Evolutionary conservation across 345 rosid genomes (phyloP).

Genomic region (Erucastrum elatum): DNA sequence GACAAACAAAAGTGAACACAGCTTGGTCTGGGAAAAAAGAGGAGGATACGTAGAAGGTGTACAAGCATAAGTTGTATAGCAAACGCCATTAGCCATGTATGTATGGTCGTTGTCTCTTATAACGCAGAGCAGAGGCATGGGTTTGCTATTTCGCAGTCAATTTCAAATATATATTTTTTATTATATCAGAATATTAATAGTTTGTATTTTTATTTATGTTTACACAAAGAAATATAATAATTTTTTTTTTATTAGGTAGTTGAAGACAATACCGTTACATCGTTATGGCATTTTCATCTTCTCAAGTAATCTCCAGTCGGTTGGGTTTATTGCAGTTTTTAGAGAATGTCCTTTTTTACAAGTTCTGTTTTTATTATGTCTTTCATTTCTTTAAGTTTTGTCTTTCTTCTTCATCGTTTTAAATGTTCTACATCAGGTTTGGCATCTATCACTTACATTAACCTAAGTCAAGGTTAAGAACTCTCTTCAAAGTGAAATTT

Average conservation of each 20-base stretch:
- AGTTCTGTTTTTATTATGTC: constrained; percentile 33
- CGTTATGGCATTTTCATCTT: constrained; percentile 26
- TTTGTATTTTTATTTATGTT: not conserved
- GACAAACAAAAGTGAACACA: constrained; percentile 30
- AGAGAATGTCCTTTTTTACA: constrained; percentile 2
- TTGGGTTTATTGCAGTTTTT: constrained; percentile 36
- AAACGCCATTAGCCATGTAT: constrained; percentile 4
- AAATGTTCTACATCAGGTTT: not conserved
- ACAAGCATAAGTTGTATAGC: constrained; percentile 34
- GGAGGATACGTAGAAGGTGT: constrained; percentile 26
- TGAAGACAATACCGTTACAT: constrained; percentile 27
- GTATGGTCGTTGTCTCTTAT: constrained; percentile 37
- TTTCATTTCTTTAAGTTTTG: not conserved
- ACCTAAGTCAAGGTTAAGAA: not conserved
- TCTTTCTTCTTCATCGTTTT: not conserved
- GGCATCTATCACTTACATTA: constrained; percentile 9
- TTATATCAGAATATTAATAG: not conserved
- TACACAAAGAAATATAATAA: not conserved
- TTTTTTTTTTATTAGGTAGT: constrained; percentile 26
- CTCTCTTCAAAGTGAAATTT: not conserved
- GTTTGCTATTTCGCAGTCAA: constrained; percentile 26
- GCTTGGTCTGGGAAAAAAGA: constrained; percentile 10
- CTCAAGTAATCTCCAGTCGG: constrained; percentile 29
- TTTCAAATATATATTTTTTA: not conserved
- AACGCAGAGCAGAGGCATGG: constrained; percentile 30